These are phyloP conservation scores for Vicia faba DNA, from an alignment of 306 rosid genomes.

Conservation along the genomic window DNA sequence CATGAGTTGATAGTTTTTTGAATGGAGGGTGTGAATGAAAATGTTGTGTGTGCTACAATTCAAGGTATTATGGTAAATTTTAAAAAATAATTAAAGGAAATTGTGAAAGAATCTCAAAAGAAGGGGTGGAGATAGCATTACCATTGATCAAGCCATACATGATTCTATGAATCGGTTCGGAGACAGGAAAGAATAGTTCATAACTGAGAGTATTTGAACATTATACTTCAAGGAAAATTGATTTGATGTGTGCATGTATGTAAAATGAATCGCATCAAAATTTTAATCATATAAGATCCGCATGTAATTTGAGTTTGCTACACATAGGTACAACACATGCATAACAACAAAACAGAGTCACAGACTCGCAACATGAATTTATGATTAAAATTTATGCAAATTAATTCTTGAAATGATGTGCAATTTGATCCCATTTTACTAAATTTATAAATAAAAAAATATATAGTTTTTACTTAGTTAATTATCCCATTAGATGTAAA, in stretches of 20 bases:
- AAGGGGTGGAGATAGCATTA: no score
- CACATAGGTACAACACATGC: slow-evolving; percentile 6
- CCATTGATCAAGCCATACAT: neutral
- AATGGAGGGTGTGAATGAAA: neutral
- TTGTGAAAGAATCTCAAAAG: neutral
- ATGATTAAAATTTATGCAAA: no score
- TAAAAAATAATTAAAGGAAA: neutral
- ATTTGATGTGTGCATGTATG: neutral
- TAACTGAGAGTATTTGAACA: neutral
- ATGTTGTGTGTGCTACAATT: neutral
- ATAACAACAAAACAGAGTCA: no score
- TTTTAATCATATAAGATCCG: neutral
- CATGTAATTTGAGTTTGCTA: neutral
- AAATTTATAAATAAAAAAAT: no score
- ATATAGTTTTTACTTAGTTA: no score
- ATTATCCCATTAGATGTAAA: no score
- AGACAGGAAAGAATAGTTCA: neutral
- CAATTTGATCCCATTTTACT: no score
- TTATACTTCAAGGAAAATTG: neutral
- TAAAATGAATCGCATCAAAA: neutral
- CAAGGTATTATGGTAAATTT: neutral
- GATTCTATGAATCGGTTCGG: neutral
- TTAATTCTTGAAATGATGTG: no score
- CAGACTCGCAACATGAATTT: no score
- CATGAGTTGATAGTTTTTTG: neutral